Conservation (phyloP, 106 monocot species). For the Allium sativum region DNA sequence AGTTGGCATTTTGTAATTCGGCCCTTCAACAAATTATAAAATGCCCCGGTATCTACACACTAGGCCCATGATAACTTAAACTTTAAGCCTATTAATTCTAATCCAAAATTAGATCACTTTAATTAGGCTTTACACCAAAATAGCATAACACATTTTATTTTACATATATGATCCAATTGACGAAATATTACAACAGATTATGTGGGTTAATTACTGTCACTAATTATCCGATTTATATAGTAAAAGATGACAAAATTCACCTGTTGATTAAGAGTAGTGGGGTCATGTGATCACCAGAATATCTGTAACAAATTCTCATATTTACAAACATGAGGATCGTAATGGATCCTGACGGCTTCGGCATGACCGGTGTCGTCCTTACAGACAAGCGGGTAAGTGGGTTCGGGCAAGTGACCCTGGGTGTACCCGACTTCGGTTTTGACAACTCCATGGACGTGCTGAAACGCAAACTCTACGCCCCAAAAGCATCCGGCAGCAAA, state of each 20-base stretch:
- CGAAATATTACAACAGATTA: too few relatives aligned
- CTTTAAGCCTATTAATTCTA: too few relatives aligned
- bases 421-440: conserved; percentile 83
- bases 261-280: conserved; percentile 72
- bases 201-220: too few relatives aligned
- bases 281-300: conserved; percentile 70
- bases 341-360: conserved; percentile 67
- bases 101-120: too few relatives aligned
- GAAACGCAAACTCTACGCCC: conserved; percentile 62
- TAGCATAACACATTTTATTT: too few relatives aligned
- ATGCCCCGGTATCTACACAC: too few relatives aligned
- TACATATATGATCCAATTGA: too few relatives aligned
- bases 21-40: too few relatives aligned
- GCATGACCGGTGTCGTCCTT: conserved; percentile 42
- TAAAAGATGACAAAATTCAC: conserved; percentile 11
- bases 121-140: too few relatives aligned
- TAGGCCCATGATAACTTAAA: too few relatives aligned
- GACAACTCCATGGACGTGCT: conserved; percentile 46
- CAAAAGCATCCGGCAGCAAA: conserved; percentile 76
- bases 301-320: conserved; percentile 36
- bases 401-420: conserved; percentile 46
- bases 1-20: too few relatives aligned
- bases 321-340: conserved; percentile 43
- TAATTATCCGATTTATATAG: too few relatives aligned
- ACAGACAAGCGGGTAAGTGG: conserved; percentile 57